Evolutionary conservation across 2,329 filamentous ascomycete genomes (phyloP), one percentile per base, ranked within the genome.

Genomic region (Aspergillus sp.): DNA sequence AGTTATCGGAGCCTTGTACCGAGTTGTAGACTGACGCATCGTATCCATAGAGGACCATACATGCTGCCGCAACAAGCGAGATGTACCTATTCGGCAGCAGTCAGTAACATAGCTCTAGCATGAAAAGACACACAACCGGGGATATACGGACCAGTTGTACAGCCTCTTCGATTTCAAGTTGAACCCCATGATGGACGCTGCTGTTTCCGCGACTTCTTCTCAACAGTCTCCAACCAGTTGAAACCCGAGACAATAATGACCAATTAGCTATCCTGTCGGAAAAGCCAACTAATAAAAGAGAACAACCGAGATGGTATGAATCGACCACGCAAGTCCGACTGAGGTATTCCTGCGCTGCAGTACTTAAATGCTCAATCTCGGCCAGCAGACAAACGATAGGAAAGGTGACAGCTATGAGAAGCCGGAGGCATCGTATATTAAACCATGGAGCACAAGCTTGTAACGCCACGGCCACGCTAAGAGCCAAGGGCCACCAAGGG

Each of bases 11-110:
- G 30, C 82, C 83, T 68, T 88, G 86, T 5, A 88, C 81, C 4
- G 85, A 84, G 67, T 89, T 89, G 76, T 85, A 89, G 44, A 88
- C 85, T 35, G 84, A 87, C 1, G 86, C 85, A 77, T 89, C 86
- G 66, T 89, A 89, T 52, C 86, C 86, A 66, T 88, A 89, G 42
- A 89, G 77, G 19, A 88, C 84, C 86, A 89, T 89, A 68, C 84
- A 88, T 67, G 84, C 83, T 63, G 86, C 85, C 51, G 86, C 86
- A 58, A 88, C 82, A 47, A 87, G 75, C 54, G 84, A 85, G 59
- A 87, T 83, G 73, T 85, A 88, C 83, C 83, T 65, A 30, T 17
- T 11, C 9, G 30, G 32, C 22, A 22, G 22, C 14, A 20, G 16
- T 24, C 9, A 38, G 33, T 19, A 16, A 17, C n/a, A 7, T 22